Percentiles rank a stretch among this genome's conserved stretches.
Conservation (phyloP, 2,329 filamentous ascomycete species). For the Paracamarosporium sp. region DNA sequence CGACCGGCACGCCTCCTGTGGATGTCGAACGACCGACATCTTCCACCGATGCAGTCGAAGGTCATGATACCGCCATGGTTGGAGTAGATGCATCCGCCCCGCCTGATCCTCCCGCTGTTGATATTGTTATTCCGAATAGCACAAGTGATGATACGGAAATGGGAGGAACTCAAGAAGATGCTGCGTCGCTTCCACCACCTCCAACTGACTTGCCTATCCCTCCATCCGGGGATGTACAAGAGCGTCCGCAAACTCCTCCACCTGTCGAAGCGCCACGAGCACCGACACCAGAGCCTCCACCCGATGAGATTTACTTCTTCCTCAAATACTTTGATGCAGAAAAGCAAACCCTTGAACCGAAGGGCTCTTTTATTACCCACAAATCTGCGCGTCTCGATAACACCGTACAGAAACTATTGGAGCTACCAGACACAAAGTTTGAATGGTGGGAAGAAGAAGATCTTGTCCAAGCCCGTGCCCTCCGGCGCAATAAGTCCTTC, state of each 20-base stretch:
- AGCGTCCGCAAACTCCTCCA: conserved; percentile 20
- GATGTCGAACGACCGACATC: conserved; percentile 10
- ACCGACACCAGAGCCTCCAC: conserved; percentile 28
- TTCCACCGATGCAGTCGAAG: conserved; percentile 4
- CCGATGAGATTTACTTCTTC: conserved; percentile 50
- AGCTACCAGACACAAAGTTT: conserved; percentile 46
- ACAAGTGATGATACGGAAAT: conserved; percentile 41
- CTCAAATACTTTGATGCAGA: conserved; percentile 48
- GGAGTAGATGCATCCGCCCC: conserved; percentile 24
- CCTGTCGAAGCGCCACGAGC: conserved; percentile 12
- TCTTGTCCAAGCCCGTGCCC: conserved; percentile 28
- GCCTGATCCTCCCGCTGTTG: conserved; percentile 27
- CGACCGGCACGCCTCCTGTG: conserved; percentile 5
- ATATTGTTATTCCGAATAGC: conserved; percentile 24
- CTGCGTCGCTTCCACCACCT: conserved; percentile 32
- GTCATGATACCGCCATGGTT: conserved; percentile 30
- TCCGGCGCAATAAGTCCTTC: conserved; percentile 43
- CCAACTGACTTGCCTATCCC: conserved; percentile 18
- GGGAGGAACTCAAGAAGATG: conserved; percentile 40
- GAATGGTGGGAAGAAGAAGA: conserved; percentile 60
- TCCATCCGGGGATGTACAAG: conserved; percentile 13
- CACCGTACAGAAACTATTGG: conserved; percentile 37
- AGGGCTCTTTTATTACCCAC: conserved; percentile 39
- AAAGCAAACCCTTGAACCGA: conserved; percentile 39
- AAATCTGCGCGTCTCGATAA: conserved; percentile 43